Base-by-base conservation (phyloP, 768 basidiomycete genomes). In the Amanita exitialis region DNA sequence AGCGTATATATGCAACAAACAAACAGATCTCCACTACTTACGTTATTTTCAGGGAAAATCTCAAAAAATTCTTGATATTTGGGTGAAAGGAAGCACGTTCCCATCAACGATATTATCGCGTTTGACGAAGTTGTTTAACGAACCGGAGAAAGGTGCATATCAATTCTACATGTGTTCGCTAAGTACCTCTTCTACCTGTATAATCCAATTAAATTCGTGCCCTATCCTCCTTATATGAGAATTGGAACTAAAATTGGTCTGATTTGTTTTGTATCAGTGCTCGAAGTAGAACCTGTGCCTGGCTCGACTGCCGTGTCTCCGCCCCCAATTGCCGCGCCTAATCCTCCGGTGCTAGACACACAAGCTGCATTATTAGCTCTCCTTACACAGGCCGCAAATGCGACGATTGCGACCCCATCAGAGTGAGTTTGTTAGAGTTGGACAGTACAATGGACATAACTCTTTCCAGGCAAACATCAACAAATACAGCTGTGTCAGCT, bases 61-160 rank as follows among this genome's bases (percentile, higher is more conserved):
- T 42, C 86, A 86, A 75, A 98, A 98, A 69, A 83, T 99, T 62
- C 80, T 95, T 68, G 96, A 97, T 70, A 97, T 99, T 61, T 99
- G 95, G 95, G 78, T 76, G 61, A 95, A 94, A 67, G 80, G 82
- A 53, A 80, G 75, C 67, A 95, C 95, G 44, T 99, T 99, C 71
- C 85, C 92, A 52, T 64, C 82, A 60, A 64, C 76, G 59, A 80
- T 88, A 63, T 70, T 94, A 61, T 71, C 81, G 55, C 83, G 82
- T 58, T 74, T 96, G 65, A 71, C 75, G 67, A 78, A 81, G 65
- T 70, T 84, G 65, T 66, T 89, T 67, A 78, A 78, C 68, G 79
- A 74, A 66, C 71, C 77, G 63, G 77, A 75, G 74, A 82, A 90
- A 90, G 90, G 89, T 92, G 87, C 86, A 78, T 90, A 89, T 82